Conservation (phyloP, 2,329 filamentous ascomycete species). For the Colletotrichum kahawae region DNA sequence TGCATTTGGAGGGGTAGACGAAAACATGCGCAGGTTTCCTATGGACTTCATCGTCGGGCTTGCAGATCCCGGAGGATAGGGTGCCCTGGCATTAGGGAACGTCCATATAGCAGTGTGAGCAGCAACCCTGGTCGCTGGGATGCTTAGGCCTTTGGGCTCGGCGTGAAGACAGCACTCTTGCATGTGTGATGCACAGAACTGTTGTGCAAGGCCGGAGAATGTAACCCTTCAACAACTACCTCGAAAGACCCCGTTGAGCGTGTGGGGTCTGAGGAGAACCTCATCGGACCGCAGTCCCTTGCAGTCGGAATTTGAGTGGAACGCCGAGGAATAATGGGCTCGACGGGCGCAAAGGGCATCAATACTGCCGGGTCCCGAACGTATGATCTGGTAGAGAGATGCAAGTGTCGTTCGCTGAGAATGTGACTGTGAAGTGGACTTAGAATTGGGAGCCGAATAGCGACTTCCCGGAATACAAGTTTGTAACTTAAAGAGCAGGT, state of each 20-base stretch:
- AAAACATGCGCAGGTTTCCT: slow-evolving; percentile 23
- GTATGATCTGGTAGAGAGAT: not conserved
- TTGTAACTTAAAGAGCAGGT: not conserved
- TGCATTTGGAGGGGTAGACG: not conserved
- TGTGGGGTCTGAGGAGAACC: slow-evolving; percentile 24
- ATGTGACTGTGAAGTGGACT: not conserved
- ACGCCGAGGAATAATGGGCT: not conserved
- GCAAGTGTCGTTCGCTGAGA: not conserved
- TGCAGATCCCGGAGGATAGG: slow-evolving; percentile 34
- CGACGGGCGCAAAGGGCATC: not conserved
- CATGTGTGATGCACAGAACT: not conserved
- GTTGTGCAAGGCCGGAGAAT: slow-evolving; percentile 1
- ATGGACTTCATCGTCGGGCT: slow-evolving; percentile 30
- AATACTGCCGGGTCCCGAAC: not conserved
- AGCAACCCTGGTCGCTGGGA: not conserved
- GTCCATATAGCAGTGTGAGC: slow-evolving; percentile 18
- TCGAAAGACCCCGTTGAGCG: not conserved
- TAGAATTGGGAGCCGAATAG: not conserved
- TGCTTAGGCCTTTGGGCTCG: not conserved
- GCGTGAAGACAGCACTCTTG: slow-evolving; percentile 27
- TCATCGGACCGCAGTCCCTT: slow-evolving; percentile 42
- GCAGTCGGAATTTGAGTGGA: slow-evolving; percentile 28
- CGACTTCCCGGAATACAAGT: not conserved
- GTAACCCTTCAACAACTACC: slow-evolving; percentile 3
- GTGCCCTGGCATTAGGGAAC: slow-evolving; percentile 30